Percentiles rank a stretch among this genome's conserved stretches.
phyloP scores from a whole-genome alignment of 352 stramenopile genomes.

The Phytophthora fragariaefolia region DNA sequence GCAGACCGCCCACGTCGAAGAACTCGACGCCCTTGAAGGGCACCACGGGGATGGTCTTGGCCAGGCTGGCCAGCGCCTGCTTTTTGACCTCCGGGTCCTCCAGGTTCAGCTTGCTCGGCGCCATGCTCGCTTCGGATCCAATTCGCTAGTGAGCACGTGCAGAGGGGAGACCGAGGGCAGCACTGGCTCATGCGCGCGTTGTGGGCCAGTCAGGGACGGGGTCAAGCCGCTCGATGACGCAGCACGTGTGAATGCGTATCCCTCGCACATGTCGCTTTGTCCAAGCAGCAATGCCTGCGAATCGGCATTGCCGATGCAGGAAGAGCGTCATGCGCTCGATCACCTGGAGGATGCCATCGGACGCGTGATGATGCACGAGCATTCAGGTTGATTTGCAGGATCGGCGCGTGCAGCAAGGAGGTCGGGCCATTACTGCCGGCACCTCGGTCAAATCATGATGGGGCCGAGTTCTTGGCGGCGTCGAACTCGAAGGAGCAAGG shows the following conservation, averaged over 20 bases:
- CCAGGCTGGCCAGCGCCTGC: conserved; percentile 71
- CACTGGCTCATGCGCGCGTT: conserved; percentile 15
- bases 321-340: conserved; percentile 3
- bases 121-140: conserved; percentile 29
- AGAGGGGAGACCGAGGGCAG: not conserved
- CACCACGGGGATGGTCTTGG: conserved; percentile 93
- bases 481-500: not conserved
- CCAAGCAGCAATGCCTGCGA: conserved; percentile 10
- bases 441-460: conserved; percentile 1
- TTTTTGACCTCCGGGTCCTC: conserved; percentile 56
- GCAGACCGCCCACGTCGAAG: conserved; percentile 97
- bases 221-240: conserved; percentile 18
- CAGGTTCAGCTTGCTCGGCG: conserved; percentile 46
- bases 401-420: not conserved
- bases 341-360: not conserved
- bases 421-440: conserved; percentile 8
- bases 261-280: conserved; percentile 31
- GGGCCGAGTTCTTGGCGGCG: not conserved
- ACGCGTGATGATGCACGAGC: too few species aligned
- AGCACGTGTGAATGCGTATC: conserved; percentile 26
- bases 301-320: not conserved
- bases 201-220: conserved; percentile 6
- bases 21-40: conserved; percentile 97
- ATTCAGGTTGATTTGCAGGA: not conserved
- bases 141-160: conserved; percentile 36